Evolutionary conservation across 2,329 filamentous ascomycete genomes (phyloP).

Genomic region (Fusarium sp.): DNA sequence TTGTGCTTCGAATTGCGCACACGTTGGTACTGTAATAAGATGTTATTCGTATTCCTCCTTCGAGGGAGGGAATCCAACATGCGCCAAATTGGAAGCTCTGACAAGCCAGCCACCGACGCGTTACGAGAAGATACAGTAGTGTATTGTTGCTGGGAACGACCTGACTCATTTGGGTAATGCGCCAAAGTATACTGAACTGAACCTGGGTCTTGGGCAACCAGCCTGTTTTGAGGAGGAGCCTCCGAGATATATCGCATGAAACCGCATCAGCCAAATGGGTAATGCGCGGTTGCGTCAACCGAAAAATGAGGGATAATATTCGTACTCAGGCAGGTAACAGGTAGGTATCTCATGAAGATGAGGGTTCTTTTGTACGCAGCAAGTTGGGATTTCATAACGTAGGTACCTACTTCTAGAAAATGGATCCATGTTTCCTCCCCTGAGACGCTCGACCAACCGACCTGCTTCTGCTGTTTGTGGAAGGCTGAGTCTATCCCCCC

Average conservation of each 20-base stretch:
- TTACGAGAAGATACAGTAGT: slow-evolving; percentile 19
- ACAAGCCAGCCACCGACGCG: slow-evolving; percentile 32
- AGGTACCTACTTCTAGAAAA: background rate
- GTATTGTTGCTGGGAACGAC: background rate
- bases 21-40: slow-evolving; percentile 34
- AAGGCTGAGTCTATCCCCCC: slow-evolving; percentile 27
- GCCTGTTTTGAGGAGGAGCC: too few species aligned
- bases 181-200: background rate
- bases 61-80: slow-evolving; percentile 2
- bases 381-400: background rate
- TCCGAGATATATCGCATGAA: background rate
- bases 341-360: background rate
- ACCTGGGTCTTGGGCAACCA: background rate
- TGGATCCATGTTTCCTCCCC: slow-evolving; percentile 9
- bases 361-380: slow-evolving; percentile 2
- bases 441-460: background rate
- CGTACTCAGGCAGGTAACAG: slow-evolving; percentile 3
- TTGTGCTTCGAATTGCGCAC: slow-evolving; percentile 19
- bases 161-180: slow-evolving; percentile 14
- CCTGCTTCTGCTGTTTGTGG: background rate
- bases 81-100: slow-evolving; percentile 14
- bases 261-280: background rate
- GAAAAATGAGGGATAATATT: slow-evolving; percentile 1
- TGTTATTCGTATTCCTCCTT: slow-evolving; percentile 19
- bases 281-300: background rate